Conservation (phyloP, 2,329 filamentous ascomycete species). For the Rhytidhysteron rufulum region DNA sequence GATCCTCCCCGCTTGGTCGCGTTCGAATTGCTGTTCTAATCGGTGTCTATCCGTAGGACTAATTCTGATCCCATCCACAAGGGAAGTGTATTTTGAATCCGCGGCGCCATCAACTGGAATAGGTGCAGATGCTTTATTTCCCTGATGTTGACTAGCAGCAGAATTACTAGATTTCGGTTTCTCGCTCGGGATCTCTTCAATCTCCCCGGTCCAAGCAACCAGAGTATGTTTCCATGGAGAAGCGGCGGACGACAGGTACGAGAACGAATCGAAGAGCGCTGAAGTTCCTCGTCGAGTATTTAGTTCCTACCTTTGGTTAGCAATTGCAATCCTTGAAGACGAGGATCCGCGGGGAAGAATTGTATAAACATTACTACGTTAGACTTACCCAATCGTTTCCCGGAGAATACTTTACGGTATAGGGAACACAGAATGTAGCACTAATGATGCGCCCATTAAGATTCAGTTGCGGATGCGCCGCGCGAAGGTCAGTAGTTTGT, state of each 20-base stretch:
- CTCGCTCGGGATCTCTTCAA: conserved; percentile 33
- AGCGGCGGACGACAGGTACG: conserved; percentile 77
- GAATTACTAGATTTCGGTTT: conserved; percentile 30
- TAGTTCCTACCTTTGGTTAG: conserved; percentile 55
- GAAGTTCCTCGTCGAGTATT: conserved; percentile 79
- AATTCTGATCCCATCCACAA: conserved; percentile 67
- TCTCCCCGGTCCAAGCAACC: conserved; percentile 91
- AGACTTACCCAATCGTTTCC: conserved; percentile 54
- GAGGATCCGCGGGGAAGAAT: neutral
- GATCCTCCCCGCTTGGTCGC: conserved; percentile 72
- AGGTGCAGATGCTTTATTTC: conserved; percentile 75
- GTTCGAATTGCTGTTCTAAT: conserved; percentile 70
- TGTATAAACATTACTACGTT: conserved; percentile 1
- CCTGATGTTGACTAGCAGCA: conserved; percentile 50
- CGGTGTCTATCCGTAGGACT: conserved; percentile 65
- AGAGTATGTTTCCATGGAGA: conserved; percentile 88
- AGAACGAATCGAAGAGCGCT: conserved; percentile 86
- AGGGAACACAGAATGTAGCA: conserved; percentile 61
- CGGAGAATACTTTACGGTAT: conserved; percentile 52
- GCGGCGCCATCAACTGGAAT: conserved; percentile 65
- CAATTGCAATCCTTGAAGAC: conserved; percentile 8
- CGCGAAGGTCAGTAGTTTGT: conserved; percentile 51
- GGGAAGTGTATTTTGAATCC: conserved; percentile 54
- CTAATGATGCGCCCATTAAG: conserved; percentile 62
- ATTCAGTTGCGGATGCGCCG: conserved; percentile 54